Base-by-base conservation (phyloP, 2,329 filamentous ascomycete genomes). In the Knoxdaviesia proteae region DNA sequence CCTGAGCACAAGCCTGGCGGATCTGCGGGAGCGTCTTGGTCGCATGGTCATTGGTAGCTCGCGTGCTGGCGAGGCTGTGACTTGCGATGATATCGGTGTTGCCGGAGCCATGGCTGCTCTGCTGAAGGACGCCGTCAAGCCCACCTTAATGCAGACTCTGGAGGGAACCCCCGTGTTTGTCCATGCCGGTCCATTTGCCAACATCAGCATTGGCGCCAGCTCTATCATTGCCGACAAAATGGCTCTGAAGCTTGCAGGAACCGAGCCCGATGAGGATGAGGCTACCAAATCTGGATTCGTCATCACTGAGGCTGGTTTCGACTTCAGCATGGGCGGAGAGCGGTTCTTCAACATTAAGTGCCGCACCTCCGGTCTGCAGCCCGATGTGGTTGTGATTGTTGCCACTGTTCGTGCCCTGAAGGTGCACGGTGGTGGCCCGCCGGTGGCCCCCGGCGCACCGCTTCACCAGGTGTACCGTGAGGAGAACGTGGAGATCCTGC, bases 341-440 rank as follows among this genome's bases (percentile, higher is more conserved):
- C 81, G 90, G 42, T 98, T 98, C 71, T 96, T 98, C 76, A 96
- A 98, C 68, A 96, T 98, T 69, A 98, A 98, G 71, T 96, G 90
- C 65, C 81, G 90, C 47, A 82, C 86, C 7, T 94, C 88, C 5
- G 88, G 88, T 30, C 77, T 98, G 39, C 75, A 84, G 3, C 90
- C 90, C 2, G 90, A 98, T 54, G 84, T 86, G 1, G 87, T 94
- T 6, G 84, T 98, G 38, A 78, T 98, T 46, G 90, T 98, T 35
- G 88, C 90, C 30, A 98, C 90, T 3, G 83, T 98, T 39, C 80
- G 90, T 51, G 90, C 90, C 6, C 69, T 98, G 49, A 98, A 98
- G 70, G 87, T 94, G 4, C 90, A 98, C 60, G 90, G 90, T 43
- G 90, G 88, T 45, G 90, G 87, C 11, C 88, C 90, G n/a, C 81